These are phyloP conservation scores for Penicillium canariense DNA, from an alignment of 495 filamentous ascomycete species.

Conservation along the genomic window DNA sequence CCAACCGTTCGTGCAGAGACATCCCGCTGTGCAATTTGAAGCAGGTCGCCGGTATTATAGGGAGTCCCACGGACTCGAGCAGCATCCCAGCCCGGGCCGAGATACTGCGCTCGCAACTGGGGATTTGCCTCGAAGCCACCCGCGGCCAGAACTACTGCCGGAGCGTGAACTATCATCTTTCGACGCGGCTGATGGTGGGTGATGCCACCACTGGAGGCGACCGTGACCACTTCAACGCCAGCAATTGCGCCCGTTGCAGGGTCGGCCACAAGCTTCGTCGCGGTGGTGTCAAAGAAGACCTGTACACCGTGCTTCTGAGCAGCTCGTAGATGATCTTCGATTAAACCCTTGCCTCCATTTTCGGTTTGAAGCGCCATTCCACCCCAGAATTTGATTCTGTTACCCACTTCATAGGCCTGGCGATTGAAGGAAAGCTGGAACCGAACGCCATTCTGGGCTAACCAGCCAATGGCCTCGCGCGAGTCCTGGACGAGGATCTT, in stretches of 20 bases:
- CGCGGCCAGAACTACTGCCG: conserved; percentile 52
- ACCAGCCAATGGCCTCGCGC: conserved; percentile 48
- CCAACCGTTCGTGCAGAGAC: conserved; percentile 48
- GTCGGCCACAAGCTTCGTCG: conserved; percentile 39
- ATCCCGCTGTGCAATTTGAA: conserved; percentile 49
- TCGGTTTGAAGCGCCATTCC: conserved; percentile 54
- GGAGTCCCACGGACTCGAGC: conserved; percentile 59
- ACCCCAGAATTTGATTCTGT: conserved; percentile 60
- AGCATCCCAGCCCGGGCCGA: conserved; percentile 60
- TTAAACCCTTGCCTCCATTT: conserved; percentile 57
- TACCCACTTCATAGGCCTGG: conserved; percentile 57
- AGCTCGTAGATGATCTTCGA: conserved; percentile 44
- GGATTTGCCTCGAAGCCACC: conserved; percentile 63
- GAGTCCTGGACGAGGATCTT: conserved; percentile 46
- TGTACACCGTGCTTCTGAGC: conserved; percentile 40
- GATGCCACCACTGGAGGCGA: neutral
- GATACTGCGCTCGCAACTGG: conserved; percentile 51
- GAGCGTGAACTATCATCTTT: conserved; percentile 28
- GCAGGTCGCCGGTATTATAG: conserved; percentile 56
- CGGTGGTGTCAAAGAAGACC: conserved; percentile 44
- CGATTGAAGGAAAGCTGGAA: conserved; percentile 61
- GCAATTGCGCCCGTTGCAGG: conserved; percentile 32
- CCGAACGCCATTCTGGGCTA: conserved; percentile 48
- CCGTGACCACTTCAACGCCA: conserved; percentile 7
- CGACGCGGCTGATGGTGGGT: neutral